These are phyloP conservation scores for Edaphochlamys debaryana DNA, from an alignment of 139 green algal species.

Conservation along the genomic window DNA sequence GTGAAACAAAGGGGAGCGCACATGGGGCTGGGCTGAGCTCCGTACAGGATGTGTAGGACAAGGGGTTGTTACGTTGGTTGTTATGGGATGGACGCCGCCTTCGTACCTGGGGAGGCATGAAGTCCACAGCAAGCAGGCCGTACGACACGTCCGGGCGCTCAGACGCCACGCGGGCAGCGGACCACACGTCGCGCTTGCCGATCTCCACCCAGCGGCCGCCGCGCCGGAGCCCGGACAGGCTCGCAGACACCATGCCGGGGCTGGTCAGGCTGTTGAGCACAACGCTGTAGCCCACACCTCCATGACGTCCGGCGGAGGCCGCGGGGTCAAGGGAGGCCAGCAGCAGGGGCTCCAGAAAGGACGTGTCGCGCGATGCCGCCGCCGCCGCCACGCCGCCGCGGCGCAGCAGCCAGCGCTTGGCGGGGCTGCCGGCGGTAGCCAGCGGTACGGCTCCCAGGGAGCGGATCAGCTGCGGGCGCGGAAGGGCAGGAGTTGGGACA, in stretches of 20 bases:
- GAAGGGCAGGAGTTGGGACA: no score
- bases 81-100: no score
- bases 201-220: conserved; percentile 86
- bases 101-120: conserved; percentile 70
- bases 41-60: no score
- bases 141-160: conserved; percentile 85
- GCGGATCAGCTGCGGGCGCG: conserved; percentile 59
- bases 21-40: no score
- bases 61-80: no score
- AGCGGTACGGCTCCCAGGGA: conserved; percentile 53
- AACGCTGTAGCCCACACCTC: conserved; percentile 39
- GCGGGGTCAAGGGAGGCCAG: not conserved
- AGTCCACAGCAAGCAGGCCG: conserved; percentile 87
- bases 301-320: no score
- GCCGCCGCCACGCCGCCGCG: conserved; percentile 50
- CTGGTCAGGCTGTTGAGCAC: conserved; percentile 92
- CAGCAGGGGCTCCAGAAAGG: conserved; percentile 42
- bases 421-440: conserved; percentile 65
- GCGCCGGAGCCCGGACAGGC: conserved; percentile 62
- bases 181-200: conserved; percentile 92
- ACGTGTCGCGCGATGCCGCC: conserved; percentile 39
- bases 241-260: conserved; percentile 88
- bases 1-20: not conserved
- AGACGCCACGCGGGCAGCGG: not conserved
- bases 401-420: conserved; percentile 73